Evolutionary conservation across 257 asterid species (phyloP), one percentile per base, ranked within the genome.

Genomic region (Nicotiana otophora): DNA sequence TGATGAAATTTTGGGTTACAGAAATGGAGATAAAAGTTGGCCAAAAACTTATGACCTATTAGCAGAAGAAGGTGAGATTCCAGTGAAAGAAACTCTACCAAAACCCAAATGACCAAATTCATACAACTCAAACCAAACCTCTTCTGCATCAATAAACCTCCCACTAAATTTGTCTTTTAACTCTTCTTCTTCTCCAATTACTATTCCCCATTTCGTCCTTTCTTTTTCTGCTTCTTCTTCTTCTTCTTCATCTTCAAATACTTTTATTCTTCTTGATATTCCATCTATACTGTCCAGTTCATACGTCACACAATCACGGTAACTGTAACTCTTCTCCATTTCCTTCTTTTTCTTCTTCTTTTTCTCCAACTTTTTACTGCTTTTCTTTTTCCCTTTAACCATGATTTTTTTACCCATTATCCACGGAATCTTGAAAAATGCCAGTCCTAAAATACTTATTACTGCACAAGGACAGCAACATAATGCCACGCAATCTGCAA

Each of bases 401-500:
- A 93, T 26, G 66, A 90, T 88, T 30, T 83, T 86, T 10, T 91
- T 91, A 81, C 97, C 99, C 85, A 94, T 90, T 87, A 91, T 92
- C 91, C 89, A 93, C 68, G 99, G 99, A 62, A 96, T 86, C 90
- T 90, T 94, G 53, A 96, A 53, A 17, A 96, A 87, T 2, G 98
- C 91, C 30, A 96, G 91, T 23, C 91, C 89, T 65, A 96, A 30
- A 17, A 93, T 84, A 87, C 87, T 91, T 46, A 94, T 94, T 58
- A 96, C 94, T 14, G 98, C 94, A 89, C 97, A 94, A 0, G 99
- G 99, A 77, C 99, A 96, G 84, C 97, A 96, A 82, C 99, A 93
- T 30, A 96, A 91, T 23, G 98, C 99, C 61, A 96, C 95, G 84
- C 99, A 96, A 89, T 94, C 99, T 46, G 98, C 98, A 84, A 96